Percentiles rank a stretch among this genome's conserved stretches.
phyloP scores from a whole-genome alignment of 495 filamentous ascomycete genomes.

The Annulohypoxylon stygium region DNA sequence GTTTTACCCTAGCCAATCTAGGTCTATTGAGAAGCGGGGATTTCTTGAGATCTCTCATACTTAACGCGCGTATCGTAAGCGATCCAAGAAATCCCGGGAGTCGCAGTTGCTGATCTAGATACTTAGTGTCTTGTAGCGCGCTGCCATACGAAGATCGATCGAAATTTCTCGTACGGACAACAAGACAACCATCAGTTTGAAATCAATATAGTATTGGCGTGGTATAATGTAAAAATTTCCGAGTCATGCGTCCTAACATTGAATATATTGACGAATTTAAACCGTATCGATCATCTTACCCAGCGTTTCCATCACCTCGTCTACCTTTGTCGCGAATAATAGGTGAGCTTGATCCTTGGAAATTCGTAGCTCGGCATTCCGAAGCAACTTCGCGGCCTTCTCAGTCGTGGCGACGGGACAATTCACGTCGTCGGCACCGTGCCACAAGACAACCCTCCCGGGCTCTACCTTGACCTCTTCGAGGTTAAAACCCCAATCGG shows the following conservation, averaged over 20 bases:
- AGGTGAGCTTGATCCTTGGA: slow-evolving; percentile 24
- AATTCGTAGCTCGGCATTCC: slow-evolving; percentile 19
- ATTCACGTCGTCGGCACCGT: slow-evolving; percentile 34
- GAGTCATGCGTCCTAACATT: background rate
- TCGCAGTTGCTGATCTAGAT: no score
- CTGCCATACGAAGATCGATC: no score
- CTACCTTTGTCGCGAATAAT: slow-evolving; percentile 19
- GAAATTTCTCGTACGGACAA: no score
- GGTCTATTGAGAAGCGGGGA: no score
- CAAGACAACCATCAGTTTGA: no score
- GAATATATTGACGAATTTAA: background rate
- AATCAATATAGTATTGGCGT: no score
- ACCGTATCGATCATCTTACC: slow-evolving; percentile 19
- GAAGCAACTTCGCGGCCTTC: slow-evolving; percentile 34
- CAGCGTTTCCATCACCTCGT: slow-evolving; percentile 27
- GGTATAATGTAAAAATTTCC: no score
- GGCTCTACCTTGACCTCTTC: slow-evolving; percentile 20
- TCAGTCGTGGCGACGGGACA: slow-evolving; percentile 32
- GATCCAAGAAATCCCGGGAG: no score
- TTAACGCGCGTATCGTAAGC: no score
- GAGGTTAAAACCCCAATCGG: slow-evolving; percentile 34
- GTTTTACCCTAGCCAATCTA: no score
- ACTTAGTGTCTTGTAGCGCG: no score
- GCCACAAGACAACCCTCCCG: slow-evolving; percentile 26
- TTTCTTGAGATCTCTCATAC: background rate